Percentiles rank a stretch among this genome's conserved stretches.
phyloP scores from a whole-genome alignment of 371 early-diverging fungal genomes.

The Rhizopus sp. region DNA sequence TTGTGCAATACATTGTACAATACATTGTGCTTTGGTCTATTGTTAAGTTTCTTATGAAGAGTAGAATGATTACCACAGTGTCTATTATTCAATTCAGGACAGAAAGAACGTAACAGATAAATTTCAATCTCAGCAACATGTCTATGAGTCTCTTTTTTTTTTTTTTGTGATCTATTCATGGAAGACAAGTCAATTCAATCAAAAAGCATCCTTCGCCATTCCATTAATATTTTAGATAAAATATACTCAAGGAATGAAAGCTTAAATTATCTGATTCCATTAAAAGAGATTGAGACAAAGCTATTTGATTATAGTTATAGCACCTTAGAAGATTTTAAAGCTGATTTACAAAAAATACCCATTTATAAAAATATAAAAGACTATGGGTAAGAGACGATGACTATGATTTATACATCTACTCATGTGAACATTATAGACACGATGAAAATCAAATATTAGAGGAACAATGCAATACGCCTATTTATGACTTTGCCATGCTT shows the following conservation, averaged over 20 bases:
- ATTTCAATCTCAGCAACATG: no score
- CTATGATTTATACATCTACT: background rate
- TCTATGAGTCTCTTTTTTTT: background rate
- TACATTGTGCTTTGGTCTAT: no score
- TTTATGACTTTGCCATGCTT: slow-evolving; percentile 13
- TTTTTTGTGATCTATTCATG: background rate
- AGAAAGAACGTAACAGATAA: no score
- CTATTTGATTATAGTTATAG: slow-evolving; percentile 1
- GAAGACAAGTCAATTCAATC: background rate
- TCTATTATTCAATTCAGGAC: no score
- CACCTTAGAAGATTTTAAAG: slow-evolving; percentile 5
- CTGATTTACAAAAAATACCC: slow-evolving; percentile 7
- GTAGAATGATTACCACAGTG: no score
- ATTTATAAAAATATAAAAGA: slow-evolving; percentile 2
- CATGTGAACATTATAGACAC: background rate
- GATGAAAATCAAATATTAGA: slow-evolving; percentile 1
- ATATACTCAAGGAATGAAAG: slow-evolving; percentile 10
- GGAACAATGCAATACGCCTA: slow-evolving; percentile 13
- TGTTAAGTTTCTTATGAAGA: no score
- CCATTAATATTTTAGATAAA: slow-evolving; percentile 6
- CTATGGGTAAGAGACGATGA: background rate
- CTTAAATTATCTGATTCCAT: background rate
- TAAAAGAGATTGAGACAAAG: slow-evolving; percentile 9
- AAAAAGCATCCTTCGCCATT: slow-evolving; percentile 1
- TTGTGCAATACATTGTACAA: no score